Evolutionary conservation across 164 flowering plant species (phyloP).

Genomic region (Vitis cinerea): DNA sequence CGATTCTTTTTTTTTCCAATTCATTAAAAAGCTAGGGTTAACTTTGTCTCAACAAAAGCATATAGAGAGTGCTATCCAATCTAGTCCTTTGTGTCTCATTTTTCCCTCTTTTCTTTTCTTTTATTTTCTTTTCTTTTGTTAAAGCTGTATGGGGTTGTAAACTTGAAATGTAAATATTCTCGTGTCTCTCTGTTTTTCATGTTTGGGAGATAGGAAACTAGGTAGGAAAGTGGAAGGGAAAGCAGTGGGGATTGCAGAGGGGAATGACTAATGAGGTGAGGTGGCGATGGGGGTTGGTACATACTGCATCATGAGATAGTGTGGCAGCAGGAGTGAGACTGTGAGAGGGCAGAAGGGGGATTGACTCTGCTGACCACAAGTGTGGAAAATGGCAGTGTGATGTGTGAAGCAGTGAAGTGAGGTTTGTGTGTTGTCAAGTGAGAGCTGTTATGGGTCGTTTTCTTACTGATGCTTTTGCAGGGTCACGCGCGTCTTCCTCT

Average conservation of each 20-base stretch:
- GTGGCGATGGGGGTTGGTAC: too few species aligned
- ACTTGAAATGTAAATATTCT: conserved; percentile 1
- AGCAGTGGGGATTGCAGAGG: too few species aligned
- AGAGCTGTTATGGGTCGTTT: conserved; percentile 5
- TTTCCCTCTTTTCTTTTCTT: too few species aligned
- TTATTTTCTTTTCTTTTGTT: not conserved
- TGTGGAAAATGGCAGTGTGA: not conserved
- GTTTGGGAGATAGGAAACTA: not conserved
- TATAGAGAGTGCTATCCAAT: too few species aligned
- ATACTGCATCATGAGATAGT: conserved; percentile 2
- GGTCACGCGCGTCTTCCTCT: not conserved
- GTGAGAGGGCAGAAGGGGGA: not conserved
- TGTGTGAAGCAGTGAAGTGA: not conserved
- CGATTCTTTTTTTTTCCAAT: conserved; percentile 10
- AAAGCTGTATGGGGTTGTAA: not conserved
- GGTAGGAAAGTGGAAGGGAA: too few species aligned
- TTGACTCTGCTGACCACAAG: conserved; percentile 6
- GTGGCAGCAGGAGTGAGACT: conserved; percentile 2
- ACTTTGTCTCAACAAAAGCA: not conserved
- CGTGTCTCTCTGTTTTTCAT: not conserved
- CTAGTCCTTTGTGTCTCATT: too few species aligned
- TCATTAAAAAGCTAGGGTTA: conserved; percentile 8
- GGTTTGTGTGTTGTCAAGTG: not conserved
- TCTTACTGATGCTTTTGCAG: conserved; percentile 16
- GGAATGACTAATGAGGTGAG: too few species aligned